Base-by-base conservation (phyloP, 106 monocot species). In the Platanthera guangdongensis region DNA sequence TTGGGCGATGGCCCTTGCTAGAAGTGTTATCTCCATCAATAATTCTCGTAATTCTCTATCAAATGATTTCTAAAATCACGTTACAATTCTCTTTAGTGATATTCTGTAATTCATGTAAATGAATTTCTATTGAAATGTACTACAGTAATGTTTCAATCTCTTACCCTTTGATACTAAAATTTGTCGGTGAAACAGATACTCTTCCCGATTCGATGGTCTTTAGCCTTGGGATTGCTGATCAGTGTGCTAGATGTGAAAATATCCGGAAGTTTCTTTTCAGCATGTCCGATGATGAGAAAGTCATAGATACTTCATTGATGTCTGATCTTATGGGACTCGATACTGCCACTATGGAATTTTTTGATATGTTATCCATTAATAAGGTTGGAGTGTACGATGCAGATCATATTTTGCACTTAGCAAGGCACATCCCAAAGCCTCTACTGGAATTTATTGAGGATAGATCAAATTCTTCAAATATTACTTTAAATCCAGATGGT, bases 191-290 rank as follows among this genome's bases (percentile, higher is more conserved):
- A 81, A 75, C 89, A 91, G 91, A 89, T 89, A 64, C 53, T 57
- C 57, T 28, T 49, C 76, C 81, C 68, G 86, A 92, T 57, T 88
- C 82, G 3, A 75, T 88, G 59, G 78, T 85, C 28, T 86, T 90
- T 75, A 86, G 92, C 79, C 82, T 75, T 81, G 88, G 82, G 70
- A 87, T 88, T 59, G 83, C 88, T 8, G 92, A 90, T 22, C 88
- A 92, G 28, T 88, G 85, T 53, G 54, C 53, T 28, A 81, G 86
- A 76, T 85, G 78, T 75, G 88, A 90, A 74, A 90, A 90, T n/a
- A 88, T 92, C 51, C 22, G 82, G 50, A 79, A 83, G 28, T 83
- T 86, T 83, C 86, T 92, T 19, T 74, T 32, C 32, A 88, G 84
- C 64, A 79, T 84, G 16, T 86, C 84, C n/a, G 82, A 47, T 30